phyloP scores from a whole-genome alignment of 2,329 filamentous ascomycete species.

The Cryphonectria carpinicola region DNA sequence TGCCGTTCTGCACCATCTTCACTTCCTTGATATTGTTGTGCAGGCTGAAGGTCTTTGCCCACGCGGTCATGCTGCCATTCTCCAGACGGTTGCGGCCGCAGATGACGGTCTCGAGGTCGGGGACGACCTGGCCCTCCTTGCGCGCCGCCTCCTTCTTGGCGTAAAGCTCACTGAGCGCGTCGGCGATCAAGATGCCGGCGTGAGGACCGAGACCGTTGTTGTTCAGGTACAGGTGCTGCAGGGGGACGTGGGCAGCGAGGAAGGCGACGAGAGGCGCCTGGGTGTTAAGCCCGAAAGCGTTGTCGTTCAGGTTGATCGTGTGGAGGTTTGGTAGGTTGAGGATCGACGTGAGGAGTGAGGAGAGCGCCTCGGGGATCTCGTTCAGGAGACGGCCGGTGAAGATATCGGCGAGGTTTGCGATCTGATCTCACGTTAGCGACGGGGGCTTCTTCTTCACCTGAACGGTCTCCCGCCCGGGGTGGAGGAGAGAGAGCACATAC shows the following conservation, averaged over 20 bases:
- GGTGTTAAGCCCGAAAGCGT: conserved; percentile 95
- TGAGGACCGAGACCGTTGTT: conserved; percentile 97
- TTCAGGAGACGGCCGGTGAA: conserved; percentile 92
- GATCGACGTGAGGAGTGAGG: conserved; percentile 81
- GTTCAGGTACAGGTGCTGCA: conserved; percentile 94
- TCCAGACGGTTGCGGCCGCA: conserved; percentile 96
- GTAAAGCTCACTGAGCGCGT: conserved; percentile 82
- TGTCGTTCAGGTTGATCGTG: conserved; percentile 95
- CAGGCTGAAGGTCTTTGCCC: conserved; percentile 84
- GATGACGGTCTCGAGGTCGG: conserved; percentile 91
- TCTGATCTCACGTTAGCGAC: conserved; percentile 43
- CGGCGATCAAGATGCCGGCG: conserved; percentile 85
- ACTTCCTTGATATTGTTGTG: conserved; percentile 82
- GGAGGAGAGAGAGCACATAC: conserved; percentile 48
- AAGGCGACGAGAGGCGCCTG: conserved; percentile 92
- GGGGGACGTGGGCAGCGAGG: conserved; percentile 82
- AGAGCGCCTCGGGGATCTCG: conserved; percentile 91
- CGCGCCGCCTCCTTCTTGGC: conserved; percentile 80
- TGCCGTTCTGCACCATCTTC: conserved; percentile 99
- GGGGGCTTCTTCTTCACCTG: not conserved
- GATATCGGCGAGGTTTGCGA: conserved; percentile 93
- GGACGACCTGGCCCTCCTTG: conserved; percentile 71
- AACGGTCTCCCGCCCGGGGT: not conserved
- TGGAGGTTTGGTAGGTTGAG: conserved; percentile 84
- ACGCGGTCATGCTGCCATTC: conserved; percentile 94